These are phyloP conservation scores for Sporothrix schenckii DNA, from an alignment of 2,329 filamentous ascomycete species.

Conservation along the genomic window DNA sequence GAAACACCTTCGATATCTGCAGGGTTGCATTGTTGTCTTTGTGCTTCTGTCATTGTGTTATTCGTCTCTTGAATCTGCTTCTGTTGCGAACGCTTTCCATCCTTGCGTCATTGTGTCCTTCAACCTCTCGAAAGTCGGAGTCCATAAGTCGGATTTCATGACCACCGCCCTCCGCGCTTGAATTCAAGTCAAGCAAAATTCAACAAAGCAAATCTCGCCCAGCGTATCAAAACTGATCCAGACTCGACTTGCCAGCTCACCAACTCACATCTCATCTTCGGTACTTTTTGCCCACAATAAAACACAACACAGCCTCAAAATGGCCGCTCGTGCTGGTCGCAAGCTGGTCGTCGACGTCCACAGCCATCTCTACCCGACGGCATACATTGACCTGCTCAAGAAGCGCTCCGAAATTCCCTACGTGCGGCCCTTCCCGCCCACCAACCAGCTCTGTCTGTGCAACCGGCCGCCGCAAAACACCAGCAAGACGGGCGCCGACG, in stretches of 20 bases:
- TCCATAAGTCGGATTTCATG: not conserved
- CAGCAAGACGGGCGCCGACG: constrained; percentile 45
- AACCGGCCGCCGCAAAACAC: constrained; percentile 31
- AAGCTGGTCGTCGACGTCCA: constrained; percentile 33
- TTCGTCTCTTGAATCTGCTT: not conserved
- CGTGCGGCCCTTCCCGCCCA: constrained; percentile 28
- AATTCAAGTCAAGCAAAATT: not conserved
- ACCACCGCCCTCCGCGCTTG: constrained; percentile 1
- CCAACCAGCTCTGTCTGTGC: constrained; percentile 27
- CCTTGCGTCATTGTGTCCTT: constrained; percentile 10
- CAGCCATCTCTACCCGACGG: constrained; percentile 30
- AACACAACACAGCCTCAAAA: constrained; percentile 7
- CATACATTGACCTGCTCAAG: constrained; percentile 33
- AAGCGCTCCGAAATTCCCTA: constrained; percentile 30
- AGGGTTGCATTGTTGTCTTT: not conserved
- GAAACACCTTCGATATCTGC: not conserved
- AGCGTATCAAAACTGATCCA: too few species aligned
- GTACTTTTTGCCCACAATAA: too few species aligned
- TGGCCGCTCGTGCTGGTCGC: constrained; percentile 28
- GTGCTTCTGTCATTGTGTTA: too few species aligned
- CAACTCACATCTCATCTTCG: too few species aligned
- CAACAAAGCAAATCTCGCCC: not conserved
- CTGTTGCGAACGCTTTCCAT: not conserved
- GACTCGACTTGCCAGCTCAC: not conserved
- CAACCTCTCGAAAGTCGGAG: constrained; percentile 3